Evolutionary conservation across 225 moss, liverwort and hornwort genomes (phyloP), one percentile per base, ranked within the genome.

Genomic region (Thuidium tamariscinum): DNA sequence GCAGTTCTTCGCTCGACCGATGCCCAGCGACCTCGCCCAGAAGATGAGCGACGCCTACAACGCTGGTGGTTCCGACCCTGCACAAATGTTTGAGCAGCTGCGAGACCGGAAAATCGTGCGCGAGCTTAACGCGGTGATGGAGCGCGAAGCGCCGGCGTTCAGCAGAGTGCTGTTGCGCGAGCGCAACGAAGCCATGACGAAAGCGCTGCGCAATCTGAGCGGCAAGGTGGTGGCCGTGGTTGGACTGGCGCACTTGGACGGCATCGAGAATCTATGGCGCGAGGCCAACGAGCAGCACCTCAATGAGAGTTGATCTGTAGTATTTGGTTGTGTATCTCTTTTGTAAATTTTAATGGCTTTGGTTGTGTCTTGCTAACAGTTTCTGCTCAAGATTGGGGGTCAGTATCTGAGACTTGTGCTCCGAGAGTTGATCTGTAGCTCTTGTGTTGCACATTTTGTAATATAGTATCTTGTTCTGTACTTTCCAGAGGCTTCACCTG

Each of bases 201-300:
- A 88, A 56, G 86, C 86, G 12, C 86, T 91, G 25, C 90, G 90
- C 13, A 91, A 83, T 49, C 49, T 91, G 62, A 86, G 55, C 30
- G 90, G 88, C 63, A 91, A 88, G 86, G 83, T 91, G 48, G 90
- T 91, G 39, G 90, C 56, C 76, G 88, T 91, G 27, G 88, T 88
- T 11, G 90, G 90, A 20, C 80, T 91, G 23, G 88, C 90, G 30
- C 90, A 91, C 69, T 83, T 91, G 88, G 90, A 91, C 57, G 90
- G 90, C 37, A 91, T 91, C 41, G 90, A 88, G 86, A 86, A 88
- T 76, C 83, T 91, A 16, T 91, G 90, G 90, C 88, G 60, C 5
- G 88, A 91, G 39, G 91, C 91, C 4, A 91, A 88, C 49, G 68
- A 84, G 80, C 83, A 84, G 48, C 36, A 75, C 14, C 27, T 83